Base-by-base conservation (phyloP, 192 early-diverging fungal species). In the Coemansia sp. region DNA sequence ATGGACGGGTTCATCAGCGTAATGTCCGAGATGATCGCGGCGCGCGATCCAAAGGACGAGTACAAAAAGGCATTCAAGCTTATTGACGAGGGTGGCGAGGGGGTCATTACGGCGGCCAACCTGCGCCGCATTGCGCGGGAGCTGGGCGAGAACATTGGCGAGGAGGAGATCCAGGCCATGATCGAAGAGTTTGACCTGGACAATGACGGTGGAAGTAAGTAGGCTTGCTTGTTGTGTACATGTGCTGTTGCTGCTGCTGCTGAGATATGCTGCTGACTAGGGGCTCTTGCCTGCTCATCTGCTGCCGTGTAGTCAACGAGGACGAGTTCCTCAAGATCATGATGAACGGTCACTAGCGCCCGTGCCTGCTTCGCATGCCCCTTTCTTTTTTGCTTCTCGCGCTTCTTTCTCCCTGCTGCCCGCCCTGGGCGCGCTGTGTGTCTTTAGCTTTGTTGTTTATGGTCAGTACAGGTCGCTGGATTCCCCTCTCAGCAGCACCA, bases 161-260 rank as follows among this genome's bases (percentile, higher is more conserved):
- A 91, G 22, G 86, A 89, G 7, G 89, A 91, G 59, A 60, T 91
- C 41, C 81, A 87, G 53, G 85, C 86, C 4, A 91, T 91, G 88
- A 86, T 91, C 51, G 87, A 91, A 23, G 88, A 91, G 76, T 91
- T 91, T 81, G 88, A 91, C 55, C 47, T 87, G 66, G 82, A 86
- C 66, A 80, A 86, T 54, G 85, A 91, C 48, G 88, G 88, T 23
- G 85, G 80, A 46, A 91, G 86, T 90, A 80, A 50, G 58, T 80
- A 38, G 22, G 26, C 13, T 18, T 31, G 20, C 25, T 29, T 23
- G 30, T 12, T 26, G 9, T 13, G 13, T 4, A 22, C 21, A 22
- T 40, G 21, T 10, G n/a, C 28, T 29, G 28, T 7, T 29, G 28
- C 28, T 10, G 28, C 28, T 10, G 28, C 28, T 5, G 5, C 16